Base-by-base conservation (phyloP, 2,329 filamentous ascomycete species). In the Colletotrichum navitas region DNA sequence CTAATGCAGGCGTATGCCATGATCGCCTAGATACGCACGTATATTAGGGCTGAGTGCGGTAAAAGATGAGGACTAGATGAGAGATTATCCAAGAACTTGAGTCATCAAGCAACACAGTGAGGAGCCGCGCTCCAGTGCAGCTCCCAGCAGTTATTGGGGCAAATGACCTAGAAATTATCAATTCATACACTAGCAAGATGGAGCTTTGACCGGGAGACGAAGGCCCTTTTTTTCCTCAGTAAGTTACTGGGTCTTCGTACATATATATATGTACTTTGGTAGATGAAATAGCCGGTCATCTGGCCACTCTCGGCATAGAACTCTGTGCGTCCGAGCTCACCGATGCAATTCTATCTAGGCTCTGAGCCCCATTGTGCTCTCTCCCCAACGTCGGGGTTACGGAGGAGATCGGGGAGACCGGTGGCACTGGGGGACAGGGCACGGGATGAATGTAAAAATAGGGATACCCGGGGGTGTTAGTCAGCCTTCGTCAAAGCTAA, bases 351-450 rank as follows among this genome's bases (percentile, higher is more conserved):
- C 34, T 36, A 5, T 56, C 34, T 36, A 5, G 59, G n/a, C 45
- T 29, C 18, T 7, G 10, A 29, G 21, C 24, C 29, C 29, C 47
- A 5, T 34, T 36, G n/a, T 47, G 34, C 11, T 18, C 8, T 14
- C n/a, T 51, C 14, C 24, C 45, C 45, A 39, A 62, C 26, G 45
- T 52, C 45, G 47, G 10, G 60, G 36, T 32, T 51, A 45, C 60
- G 60, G 60, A 62, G 32, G 45, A 39, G 39, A 10, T 51, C 60
- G 45, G 60, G 47, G 16, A 16, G 43, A 24, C 34, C n/a, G 24
- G 60, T 62, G 45, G 32, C 21, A 55, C 21, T 36, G 32, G 29
- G 32, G 32, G 24, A 60, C 24, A n/a, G 32, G 24, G 45, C 24
- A n/a, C 18, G 58, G 60, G 60, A 29, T 29, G 45, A 39, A 26